Base-by-base conservation (phyloP, 2,329 filamentous ascomycete species). In the Malbranchea cinnamomea region DNA sequence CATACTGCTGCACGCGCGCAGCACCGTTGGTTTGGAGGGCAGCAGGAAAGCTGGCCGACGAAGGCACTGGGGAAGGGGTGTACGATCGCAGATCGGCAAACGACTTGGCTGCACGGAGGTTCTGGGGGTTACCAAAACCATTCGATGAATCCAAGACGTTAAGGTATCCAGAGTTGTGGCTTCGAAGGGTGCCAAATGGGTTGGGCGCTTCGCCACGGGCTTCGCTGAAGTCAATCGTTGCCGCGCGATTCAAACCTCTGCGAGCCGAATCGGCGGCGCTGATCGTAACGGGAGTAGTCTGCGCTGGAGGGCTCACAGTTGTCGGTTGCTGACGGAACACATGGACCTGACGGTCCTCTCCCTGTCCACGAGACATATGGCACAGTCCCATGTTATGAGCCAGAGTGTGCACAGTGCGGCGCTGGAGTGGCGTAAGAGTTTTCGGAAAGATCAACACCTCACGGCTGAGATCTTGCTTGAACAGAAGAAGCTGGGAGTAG, bases 211-310 rank as follows among this genome's bases (percentile, higher is more conserved):
- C 76, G 37, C 78, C 78, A 31, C 80, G 70, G 30, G 80, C 73
- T 38, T 84, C 78, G 41, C 81, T 84, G 54, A 95, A 95, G 54
- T 95, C 89, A 41, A 91, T 93, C 2, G 89, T 95, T n/a, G 89
- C 89, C 10, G 89, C 85, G 38, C 89, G 78, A 59, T 84, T 93
- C 20, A 98, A 63, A 4, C 78, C 79, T 37, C 87, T 79, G 42
- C 87, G 77, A 43, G 83, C 76, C 33, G 79, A 73, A 40, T 92
- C 82, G 29, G 74, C 63, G 13, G 73, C 71, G 35, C 79, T 75
- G 33, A 74, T 74, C 1, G 71, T 65, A 39, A 52, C 62, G 45
- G 63, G 75, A 63, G 62, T 75, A 28, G 68, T 63, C n/a, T 65
- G 62, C 50, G 72, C 59, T 1, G 71, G 70, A 10, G 72, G 71